phyloP scores from a whole-genome alignment of 1,284 basidiomycete genomes.

The Mycena citricolor region DNA sequence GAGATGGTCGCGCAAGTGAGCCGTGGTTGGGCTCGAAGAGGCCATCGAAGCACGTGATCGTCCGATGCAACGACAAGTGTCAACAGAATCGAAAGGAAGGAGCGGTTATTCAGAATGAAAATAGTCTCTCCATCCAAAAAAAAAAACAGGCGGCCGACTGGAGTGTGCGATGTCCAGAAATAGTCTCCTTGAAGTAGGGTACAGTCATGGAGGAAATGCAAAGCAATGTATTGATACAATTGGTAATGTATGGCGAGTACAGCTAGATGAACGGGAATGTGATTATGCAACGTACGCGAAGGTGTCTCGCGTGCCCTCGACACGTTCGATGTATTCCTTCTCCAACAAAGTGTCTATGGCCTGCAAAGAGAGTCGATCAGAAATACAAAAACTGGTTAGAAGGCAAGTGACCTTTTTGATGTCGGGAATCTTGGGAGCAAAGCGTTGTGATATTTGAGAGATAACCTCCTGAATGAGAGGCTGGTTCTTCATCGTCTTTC shows the following conservation, averaged over 20 bases:
- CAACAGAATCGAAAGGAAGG: background rate
- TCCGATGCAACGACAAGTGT: background rate
- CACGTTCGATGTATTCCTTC: constrained; percentile 96
- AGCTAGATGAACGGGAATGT: too few relatives aligned
- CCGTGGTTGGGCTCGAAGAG: constrained; percentile 31
- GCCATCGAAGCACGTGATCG: constrained; percentile 21
- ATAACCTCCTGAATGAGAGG: constrained; percentile 94
- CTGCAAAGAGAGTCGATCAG: constrained; percentile 38
- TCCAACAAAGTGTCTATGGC: constrained; percentile 96
- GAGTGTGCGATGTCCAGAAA: constrained; percentile 4
- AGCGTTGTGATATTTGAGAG: constrained; percentile 85
- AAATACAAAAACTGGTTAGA: background rate
- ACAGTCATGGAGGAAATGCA: background rate
- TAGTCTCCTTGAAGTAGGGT: constrained; percentile 10
- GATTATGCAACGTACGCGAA: constrained; percentile 72
- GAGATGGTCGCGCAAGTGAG: constrained; percentile 72
- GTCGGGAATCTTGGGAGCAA: constrained; percentile 88
- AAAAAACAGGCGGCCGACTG: background rate
- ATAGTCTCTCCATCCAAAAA: background rate
- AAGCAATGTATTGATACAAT: background rate
- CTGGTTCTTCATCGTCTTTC: constrained; percentile 98
- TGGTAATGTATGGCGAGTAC: constrained; percentile 6
- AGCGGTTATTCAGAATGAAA: constrained; percentile 4
- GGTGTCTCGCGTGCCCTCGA: constrained; percentile 79
- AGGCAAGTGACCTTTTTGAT: constrained; percentile 76